phyloP scores from a whole-genome alignment of 2,329 filamentous ascomycete species.

The Aspergillus japonicus region DNA sequence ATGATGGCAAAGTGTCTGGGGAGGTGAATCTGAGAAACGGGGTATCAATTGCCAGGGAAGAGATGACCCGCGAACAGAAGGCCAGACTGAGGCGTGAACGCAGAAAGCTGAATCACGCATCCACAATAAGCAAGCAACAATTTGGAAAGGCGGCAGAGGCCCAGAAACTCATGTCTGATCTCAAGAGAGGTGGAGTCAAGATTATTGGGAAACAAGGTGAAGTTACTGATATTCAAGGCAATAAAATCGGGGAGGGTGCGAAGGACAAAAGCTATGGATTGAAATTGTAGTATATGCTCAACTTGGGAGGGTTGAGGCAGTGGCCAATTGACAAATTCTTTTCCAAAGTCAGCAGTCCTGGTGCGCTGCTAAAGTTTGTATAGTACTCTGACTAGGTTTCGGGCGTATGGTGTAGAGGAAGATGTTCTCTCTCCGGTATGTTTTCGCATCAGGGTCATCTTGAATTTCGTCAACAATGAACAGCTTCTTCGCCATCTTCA shows the following conservation, averaged over 20 bases:
- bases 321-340: not conserved
- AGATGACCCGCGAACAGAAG: slow-evolving; percentile 88
- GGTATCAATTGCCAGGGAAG: slow-evolving; percentile 73
- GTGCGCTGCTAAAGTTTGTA: not conserved
- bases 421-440: slow-evolving; percentile 40
- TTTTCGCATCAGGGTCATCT: slow-evolving; percentile 50
- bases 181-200: slow-evolving; percentile 85
- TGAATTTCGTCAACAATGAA: slow-evolving; percentile 63
- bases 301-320: not conserved
- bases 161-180: slow-evolving; percentile 60
- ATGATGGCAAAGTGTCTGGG: slow-evolving; percentile 59
- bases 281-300: slow-evolving; percentile 32
- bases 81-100: slow-evolving; percentile 70
- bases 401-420: slow-evolving; percentile 39
- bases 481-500: slow-evolving; percentile 67
- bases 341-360: not conserved
- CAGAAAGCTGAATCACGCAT: slow-evolving; percentile 73
- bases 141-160: slow-evolving; percentile 45
- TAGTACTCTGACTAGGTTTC: slow-evolving; percentile 19
- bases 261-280: slow-evolving; percentile 32
- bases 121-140: slow-evolving; percentile 48
- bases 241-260: slow-evolving; percentile 54
- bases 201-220: slow-evolving; percentile 89
- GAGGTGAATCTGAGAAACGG: slow-evolving; percentile 79
- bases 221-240: slow-evolving; percentile 78